Conservation (phyloP, 768 basidiomycete species). For the Leucosporidium yakuticum region DNA sequence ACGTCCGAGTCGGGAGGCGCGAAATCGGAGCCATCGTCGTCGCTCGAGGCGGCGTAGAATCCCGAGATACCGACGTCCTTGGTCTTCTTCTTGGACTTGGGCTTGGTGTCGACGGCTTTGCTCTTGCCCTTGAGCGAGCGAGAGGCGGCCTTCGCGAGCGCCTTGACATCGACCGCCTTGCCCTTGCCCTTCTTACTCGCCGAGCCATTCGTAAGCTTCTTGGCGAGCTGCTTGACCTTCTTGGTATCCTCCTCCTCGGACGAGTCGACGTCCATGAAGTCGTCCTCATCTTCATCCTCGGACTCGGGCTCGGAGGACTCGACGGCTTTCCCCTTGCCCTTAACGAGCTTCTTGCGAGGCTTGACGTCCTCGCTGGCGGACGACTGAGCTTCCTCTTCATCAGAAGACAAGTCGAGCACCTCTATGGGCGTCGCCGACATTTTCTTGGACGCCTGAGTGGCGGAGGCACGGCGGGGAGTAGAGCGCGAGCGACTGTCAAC, state of each 20-base stretch:
- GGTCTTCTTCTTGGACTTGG: neutral
- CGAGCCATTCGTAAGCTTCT: neutral
- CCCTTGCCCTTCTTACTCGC: constrained; percentile 14
- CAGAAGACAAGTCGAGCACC: constrained; percentile 9
- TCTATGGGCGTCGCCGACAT: neutral
- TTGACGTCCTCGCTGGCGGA: neutral
- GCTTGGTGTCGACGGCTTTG: neutral
- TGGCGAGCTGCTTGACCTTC: constrained; percentile 15
- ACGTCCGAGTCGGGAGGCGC: constrained; percentile 10
- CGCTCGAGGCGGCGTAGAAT: constrained; percentile 10
- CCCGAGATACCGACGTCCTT: neutral
- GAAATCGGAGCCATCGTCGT: constrained; percentile 20
- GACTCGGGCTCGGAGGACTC: constrained; percentile 5
- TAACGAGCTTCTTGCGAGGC: neutral
- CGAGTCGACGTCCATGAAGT: neutral
- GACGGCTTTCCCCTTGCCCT: constrained; percentile 24
- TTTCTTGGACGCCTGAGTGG: neutral
- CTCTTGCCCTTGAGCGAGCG: constrained; percentile 13
- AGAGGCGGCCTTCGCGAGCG: neutral
- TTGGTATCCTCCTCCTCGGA: constrained; percentile 10
- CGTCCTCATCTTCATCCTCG: neutral
- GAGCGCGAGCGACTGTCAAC: neutral
- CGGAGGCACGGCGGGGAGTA: constrained; percentile 10
- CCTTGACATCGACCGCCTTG: constrained; percentile 20
- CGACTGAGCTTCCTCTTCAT: neutral